Percentiles rank a stretch among this genome's conserved stretches.
Evolutionary conservation across 2,329 filamentous ascomycete species (phyloP).

Genomic region (Zasmidium citrigriseum): DNA sequence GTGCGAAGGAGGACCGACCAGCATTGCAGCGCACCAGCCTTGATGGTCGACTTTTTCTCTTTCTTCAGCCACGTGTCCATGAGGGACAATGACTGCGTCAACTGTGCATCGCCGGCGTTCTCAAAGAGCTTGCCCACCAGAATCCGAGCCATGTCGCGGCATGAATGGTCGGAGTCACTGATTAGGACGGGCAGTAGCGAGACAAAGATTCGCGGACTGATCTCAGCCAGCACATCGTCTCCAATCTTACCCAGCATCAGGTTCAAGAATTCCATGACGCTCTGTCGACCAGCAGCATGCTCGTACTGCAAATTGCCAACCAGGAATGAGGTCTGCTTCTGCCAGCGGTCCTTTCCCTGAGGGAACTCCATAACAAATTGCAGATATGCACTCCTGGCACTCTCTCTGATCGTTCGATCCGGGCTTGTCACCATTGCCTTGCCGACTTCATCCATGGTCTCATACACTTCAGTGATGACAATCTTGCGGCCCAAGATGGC

Average conservation of each 20-base stretch:
- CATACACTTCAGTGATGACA: constrained; percentile 84
- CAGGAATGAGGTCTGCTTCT: constrained; percentile 85
- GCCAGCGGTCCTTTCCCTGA: constrained; percentile 84
- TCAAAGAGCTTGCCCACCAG: constrained; percentile 80
- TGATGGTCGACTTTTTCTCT: constrained; percentile 69
- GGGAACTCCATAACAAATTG: constrained; percentile 95
- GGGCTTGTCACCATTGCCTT: constrained; percentile 96
- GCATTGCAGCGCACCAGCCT: constrained; percentile 73
- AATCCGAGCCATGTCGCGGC: constrained; percentile 76
- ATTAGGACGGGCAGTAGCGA: constrained; percentile 81
- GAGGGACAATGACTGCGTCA: constrained; percentile 69
- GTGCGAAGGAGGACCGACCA: constrained; percentile 82
- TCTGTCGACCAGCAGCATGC: constrained; percentile 82
- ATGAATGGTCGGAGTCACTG: constrained; percentile 86
- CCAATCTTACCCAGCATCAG: constrained; percentile 83
- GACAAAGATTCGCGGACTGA: constrained; percentile 79
- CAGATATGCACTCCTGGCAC: constrained; percentile 86
- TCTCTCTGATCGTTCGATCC: constrained; percentile 80
- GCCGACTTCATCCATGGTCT: constrained; percentile 84
- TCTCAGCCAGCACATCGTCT: constrained; percentile 78
- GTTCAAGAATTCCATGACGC: constrained; percentile 89
- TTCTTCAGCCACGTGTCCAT: constrained; percentile 74
- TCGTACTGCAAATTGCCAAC: constrained; percentile 90
- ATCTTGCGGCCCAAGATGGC: constrained; percentile 83
- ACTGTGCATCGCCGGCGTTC: constrained; percentile 71